A percentile compares a stretch with the other conserved stretches of the same genome.
These are phyloP conservation scores for Apiotrichum porosum DNA, from an alignment of 1,284 basidiomycete genomes.

Conservation along the genomic window DNA sequence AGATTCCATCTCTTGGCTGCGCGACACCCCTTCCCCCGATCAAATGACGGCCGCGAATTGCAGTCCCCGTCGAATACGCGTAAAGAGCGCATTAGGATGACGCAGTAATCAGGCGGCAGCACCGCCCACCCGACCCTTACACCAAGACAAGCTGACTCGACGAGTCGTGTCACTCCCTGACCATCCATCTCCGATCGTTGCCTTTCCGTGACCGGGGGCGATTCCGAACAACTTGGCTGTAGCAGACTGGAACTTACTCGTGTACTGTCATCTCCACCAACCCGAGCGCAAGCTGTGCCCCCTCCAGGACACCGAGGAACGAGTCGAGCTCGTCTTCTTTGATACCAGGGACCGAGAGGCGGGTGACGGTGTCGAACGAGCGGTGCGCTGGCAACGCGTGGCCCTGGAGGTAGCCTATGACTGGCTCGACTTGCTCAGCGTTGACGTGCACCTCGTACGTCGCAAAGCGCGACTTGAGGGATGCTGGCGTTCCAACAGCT, in stretches of 20 bases:
- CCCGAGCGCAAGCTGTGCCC: constrained; percentile 15
- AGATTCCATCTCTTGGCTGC: too few relatives aligned
- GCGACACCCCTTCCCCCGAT: too few relatives aligned
- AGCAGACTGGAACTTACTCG: constrained; percentile 35
- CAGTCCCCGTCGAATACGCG: too few relatives aligned
- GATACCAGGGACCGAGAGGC: constrained; percentile 29
- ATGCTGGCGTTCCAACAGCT: constrained; percentile 59
- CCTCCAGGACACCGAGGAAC: constrained; percentile 20
- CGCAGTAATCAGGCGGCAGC: too few relatives aligned
- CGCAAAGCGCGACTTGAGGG: constrained; percentile 61
- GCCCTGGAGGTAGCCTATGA: constrained; percentile 61
- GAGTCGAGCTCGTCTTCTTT: constrained; percentile 23
- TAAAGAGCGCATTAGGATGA: too few relatives aligned
- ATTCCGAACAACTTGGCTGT: too few relatives aligned
- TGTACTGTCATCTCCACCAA: constrained; percentile 27
- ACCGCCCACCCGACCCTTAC: too few relatives aligned
- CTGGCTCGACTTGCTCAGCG: constrained; percentile 56
- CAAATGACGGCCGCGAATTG: too few relatives aligned
- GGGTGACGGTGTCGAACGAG: constrained; percentile 27
- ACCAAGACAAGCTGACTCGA: too few relatives aligned
- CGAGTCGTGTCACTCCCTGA: too few relatives aligned
- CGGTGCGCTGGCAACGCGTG: constrained; percentile 52
- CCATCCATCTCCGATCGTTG: too few relatives aligned
- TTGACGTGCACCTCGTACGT: constrained; percentile 74
- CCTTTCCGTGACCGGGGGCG: too few relatives aligned